Base-by-base conservation (phyloP, 345 rosid species). In the Fremontodendron californicum region DNA sequence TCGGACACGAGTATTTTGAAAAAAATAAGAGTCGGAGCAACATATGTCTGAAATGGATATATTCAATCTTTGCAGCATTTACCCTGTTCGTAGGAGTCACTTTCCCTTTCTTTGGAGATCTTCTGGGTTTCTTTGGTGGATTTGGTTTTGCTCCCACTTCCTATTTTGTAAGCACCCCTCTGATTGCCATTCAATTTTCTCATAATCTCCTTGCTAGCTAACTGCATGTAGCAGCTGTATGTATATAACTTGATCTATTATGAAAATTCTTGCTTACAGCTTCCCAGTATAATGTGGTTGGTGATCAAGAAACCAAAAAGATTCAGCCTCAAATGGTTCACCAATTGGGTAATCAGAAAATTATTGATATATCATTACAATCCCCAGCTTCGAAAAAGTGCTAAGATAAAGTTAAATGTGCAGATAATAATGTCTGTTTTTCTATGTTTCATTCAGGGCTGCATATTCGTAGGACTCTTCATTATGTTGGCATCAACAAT, bases 101-200 rank as follows among this genome's bases (percentile, higher is more conserved):
- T 3, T 96, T 96, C 82, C 98, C 98, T 0, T 96, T 96, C 87
- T 92, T 96, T 40, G 98, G 99, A 64, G 99, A 96, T 81, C 92
- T 96, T 78, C 89, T 96, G 77, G 98, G 98, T 52, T 96, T 92
- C 87, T 96, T 96, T 65, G 99, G 99, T 21, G 98, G 98, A 80
- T 96, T 96, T 76, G 95, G 98, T 15, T 93, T 92, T 81, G 94
- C 99, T 39, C 97, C 98, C 70, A 93, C 97, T 74, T 91, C 98
- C 63, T 96, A 85, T 84, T 93, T 96, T 69, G 98, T 92, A 81
- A 92, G 96, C 60, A 71, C 57, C 76, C 35, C 43, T 37, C 1
- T 18, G 12, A 11, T 7, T 23, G 29, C 40, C 13, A 29, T 33
- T 37, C 65, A 35, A 67, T 74, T 19, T 16, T 49, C 57, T 48